Percentiles rank a stretch among this genome's conserved stretches.
phyloP scores from a whole-genome alignment of 495 filamentous ascomycete genomes.

The Hypoxylon fragiforme region DNA sequence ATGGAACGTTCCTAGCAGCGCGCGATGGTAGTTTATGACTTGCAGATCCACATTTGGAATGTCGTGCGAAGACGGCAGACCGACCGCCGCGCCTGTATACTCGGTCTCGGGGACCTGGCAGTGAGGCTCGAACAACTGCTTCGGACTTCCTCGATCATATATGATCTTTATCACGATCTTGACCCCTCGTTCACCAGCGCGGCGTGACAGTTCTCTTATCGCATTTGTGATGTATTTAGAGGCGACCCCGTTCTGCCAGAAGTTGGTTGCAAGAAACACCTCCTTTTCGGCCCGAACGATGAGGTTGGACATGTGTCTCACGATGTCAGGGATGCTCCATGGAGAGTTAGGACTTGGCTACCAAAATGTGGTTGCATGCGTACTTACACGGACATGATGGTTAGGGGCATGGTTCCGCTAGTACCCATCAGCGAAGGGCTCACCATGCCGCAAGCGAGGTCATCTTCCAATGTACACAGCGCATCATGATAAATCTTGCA shows the following conservation, averaged over 20 bases:
- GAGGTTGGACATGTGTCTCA: constrained; percentile 72
- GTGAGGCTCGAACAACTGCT: constrained; percentile 65
- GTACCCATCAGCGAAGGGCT: constrained; percentile 73
- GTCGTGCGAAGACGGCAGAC: constrained; percentile 61
- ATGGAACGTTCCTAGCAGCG: constrained; percentile 74
- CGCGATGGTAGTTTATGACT: constrained; percentile 75
- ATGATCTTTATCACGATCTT: constrained; percentile 72
- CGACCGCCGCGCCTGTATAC: constrained; percentile 59
- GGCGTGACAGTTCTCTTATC: constrained; percentile 65
- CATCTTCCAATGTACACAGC: constrained; percentile 60
- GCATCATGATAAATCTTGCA: constrained; percentile 67
- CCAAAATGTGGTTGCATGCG: not conserved
- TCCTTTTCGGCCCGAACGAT: constrained; percentile 74
- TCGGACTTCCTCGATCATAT: constrained; percentile 71
- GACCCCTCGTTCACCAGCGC: constrained; percentile 60
- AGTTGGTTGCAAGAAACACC: constrained; percentile 72
- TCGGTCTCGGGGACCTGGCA: constrained; percentile 59
- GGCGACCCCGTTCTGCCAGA: constrained; percentile 70
- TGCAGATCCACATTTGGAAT: constrained; percentile 72
- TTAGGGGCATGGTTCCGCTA: constrained; percentile 66
- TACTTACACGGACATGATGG: constrained; percentile 64
- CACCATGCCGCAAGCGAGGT: constrained; percentile 59
- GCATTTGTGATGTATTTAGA: constrained; percentile 68
- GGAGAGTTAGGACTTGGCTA: constrained; percentile 1
- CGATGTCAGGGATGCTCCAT: constrained; percentile 64